Base-by-base conservation (phyloP, 768 basidiomycete genomes). In the Suillus bovinus region DNA sequence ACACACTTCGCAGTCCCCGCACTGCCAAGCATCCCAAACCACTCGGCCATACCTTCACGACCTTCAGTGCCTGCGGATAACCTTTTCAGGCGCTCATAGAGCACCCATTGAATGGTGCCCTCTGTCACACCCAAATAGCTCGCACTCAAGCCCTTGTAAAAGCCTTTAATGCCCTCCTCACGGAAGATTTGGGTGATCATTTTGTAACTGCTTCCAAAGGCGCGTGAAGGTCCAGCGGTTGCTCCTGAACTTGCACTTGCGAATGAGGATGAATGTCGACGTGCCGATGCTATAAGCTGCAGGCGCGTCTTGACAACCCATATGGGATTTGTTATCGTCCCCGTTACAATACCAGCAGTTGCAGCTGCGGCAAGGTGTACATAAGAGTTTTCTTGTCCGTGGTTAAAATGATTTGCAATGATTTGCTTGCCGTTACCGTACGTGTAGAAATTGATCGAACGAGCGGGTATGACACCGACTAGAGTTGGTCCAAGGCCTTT, bases 281-380 rank as follows among this genome's bases (percentile, higher is more conserved):
- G 72, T 39, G 72, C 71, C 22, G 71, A 72, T n/a, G 80, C 75
- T 3, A 76, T 78, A 17, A 99, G 85, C 71, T 99, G 97, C 59
- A 99, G 70, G 8, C 96, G 88, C 49, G 97, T 99, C 76, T 99
- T 99, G 64, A 99, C 94, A 53, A 99, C 97, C 97, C 97, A 99
- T 29, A 99, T 96, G 0, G 97, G 97, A 74, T 99, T 99, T 24
- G 97, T 99, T 13, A 87, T 93, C 0, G 93, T 89, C 5, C 95
- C 86, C 0, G 97, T 99, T 36, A 82, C 80, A 66, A 99, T 79
- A 0, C 96, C 96, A 1, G 96, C 96, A 11, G 87, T 71, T 0
- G 93, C 90, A 1, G 96, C 97, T 0, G 96, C 91, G 1, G 80
- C 64, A 27, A 99, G 86, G 73, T 99, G 96, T 0, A 99, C 89